Conservation (phyloP, 2,329 filamentous ascomycete genomes). For the Aspergillus caelatus region DNA sequence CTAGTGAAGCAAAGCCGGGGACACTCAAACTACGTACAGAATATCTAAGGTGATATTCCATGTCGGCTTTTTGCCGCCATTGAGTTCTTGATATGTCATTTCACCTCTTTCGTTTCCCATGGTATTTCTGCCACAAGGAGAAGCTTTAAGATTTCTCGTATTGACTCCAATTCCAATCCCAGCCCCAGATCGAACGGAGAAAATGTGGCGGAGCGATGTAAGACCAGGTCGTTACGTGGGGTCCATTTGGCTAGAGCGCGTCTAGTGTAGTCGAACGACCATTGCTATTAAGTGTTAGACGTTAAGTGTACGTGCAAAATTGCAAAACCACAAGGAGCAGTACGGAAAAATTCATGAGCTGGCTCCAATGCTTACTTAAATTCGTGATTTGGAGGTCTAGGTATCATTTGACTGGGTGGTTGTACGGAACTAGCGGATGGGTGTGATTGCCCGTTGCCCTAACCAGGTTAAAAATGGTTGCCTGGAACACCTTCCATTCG, state of each 20-base stretch:
- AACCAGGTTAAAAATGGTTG: not conserved
- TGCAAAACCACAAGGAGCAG: not conserved
- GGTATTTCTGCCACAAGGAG: not conserved
- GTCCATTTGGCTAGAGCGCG: not conserved
- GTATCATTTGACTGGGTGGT: not conserved
- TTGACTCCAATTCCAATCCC: not conserved
- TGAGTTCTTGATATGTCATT: not conserved
- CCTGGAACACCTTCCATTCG: not conserved
- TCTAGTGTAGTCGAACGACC: not conserved
- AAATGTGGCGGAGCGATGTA: not conserved
- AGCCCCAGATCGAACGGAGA: not conserved
- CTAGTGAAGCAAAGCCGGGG: not conserved
- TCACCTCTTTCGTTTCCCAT: not conserved
- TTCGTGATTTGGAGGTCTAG: not conserved
- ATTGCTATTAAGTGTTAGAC: not conserved
- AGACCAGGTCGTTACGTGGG: not conserved
- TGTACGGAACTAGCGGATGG: not conserved
- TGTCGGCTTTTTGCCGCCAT: not conserved
- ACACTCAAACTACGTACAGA: constrained; percentile 11
- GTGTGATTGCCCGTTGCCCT: not conserved
- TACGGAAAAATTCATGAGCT: not conserved
- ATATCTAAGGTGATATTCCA: constrained; percentile 17
- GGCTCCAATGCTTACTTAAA: not conserved
- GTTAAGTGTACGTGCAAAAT: not conserved
- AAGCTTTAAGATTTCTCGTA: not conserved